phyloP scores from a whole-genome alignment of 2,329 filamentous ascomycete genomes.

The Aspergillus hiratsukae region DNA sequence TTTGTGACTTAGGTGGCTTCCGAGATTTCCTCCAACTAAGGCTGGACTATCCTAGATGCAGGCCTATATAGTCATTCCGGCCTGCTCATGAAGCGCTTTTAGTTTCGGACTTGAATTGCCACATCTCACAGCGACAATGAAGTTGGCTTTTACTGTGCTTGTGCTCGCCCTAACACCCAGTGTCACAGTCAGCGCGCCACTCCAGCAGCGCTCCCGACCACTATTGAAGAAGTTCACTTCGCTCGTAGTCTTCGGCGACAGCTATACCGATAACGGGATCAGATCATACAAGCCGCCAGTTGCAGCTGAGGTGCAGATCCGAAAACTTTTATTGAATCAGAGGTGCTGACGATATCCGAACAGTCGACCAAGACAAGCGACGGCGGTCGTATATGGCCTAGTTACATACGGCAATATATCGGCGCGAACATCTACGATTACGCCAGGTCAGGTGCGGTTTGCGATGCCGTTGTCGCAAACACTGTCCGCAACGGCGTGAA shows the following conservation, averaged over 20 bases:
- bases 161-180: neutral
- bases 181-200: neutral
- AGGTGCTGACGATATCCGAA: neutral
- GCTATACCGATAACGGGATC: slow-evolving; percentile 63
- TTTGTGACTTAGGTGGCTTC: neutral
- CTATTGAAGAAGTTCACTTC: slow-evolving; percentile 49
- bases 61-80: neutral
- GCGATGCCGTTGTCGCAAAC: slow-evolving; percentile 62
- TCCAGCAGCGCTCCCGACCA: neutral
- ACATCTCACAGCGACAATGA: neutral
- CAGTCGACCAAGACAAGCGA: slow-evolving; percentile 51
- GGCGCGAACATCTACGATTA: slow-evolving; percentile 56
- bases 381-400: slow-evolving; percentile 65
- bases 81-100: neutral
- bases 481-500: slow-evolving; percentile 49
- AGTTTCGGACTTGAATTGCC: no score
- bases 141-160: neutral
- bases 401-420: slow-evolving; percentile 59
- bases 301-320: neutral
- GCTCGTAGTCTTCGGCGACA: slow-evolving; percentile 68
- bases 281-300: neutral
- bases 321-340: neutral
- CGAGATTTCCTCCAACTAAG: neutral
- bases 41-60: neutral
- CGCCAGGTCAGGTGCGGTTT: slow-evolving; percentile 67